Conservation (phyloP, 2,329 filamentous ascomycete species). For the Ceratocystis papillata region DNA sequence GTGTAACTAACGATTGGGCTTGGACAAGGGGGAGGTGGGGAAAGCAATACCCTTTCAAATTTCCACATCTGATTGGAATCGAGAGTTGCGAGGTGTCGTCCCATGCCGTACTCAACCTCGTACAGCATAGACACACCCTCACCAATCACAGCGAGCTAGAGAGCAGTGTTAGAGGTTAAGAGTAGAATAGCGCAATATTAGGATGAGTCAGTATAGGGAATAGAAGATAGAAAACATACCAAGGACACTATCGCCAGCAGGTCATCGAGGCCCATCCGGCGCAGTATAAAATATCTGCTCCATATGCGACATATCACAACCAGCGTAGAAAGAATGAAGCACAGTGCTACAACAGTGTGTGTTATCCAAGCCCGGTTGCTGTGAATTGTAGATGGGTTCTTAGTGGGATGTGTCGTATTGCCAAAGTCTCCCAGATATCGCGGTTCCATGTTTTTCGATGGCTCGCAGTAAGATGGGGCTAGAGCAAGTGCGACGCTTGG, state of each 20-base stretch:
- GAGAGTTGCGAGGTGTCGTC: slow-evolving; percentile 23
- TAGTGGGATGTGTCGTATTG: not conserved
- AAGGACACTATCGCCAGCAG: slow-evolving; percentile 27
- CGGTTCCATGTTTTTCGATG: not conserved
- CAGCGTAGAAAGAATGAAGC: slow-evolving; percentile 24
- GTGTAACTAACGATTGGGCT: not conserved
- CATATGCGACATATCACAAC: slow-evolving; percentile 27
- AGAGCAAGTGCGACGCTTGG: not conserved
- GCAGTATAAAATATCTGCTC: slow-evolving; percentile 27
- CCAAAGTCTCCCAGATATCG: not conserved
- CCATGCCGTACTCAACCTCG: slow-evolving; percentile 25
- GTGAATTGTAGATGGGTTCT: not conserved
- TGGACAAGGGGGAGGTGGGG: not conserved
- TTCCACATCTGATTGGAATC: slow-evolving; percentile 3
- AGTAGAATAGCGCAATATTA: not conserved
- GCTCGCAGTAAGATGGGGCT: not conserved
- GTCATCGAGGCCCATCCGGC: slow-evolving; percentile 29
- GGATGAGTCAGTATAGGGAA: not conserved
- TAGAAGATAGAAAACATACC: slow-evolving; percentile 24
- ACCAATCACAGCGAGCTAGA: slow-evolving; percentile 17
- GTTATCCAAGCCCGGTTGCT: slow-evolving; percentile 24
- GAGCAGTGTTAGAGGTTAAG: slow-evolving; percentile 9
- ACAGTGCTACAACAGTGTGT: slow-evolving; percentile 25
- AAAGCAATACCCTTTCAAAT: slow-evolving; percentile 23
- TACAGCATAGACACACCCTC: slow-evolving; percentile 9